phyloP scores from a whole-genome alignment of 1,284 basidiomycete species.

The Mrakiaceae sp. region DNA sequence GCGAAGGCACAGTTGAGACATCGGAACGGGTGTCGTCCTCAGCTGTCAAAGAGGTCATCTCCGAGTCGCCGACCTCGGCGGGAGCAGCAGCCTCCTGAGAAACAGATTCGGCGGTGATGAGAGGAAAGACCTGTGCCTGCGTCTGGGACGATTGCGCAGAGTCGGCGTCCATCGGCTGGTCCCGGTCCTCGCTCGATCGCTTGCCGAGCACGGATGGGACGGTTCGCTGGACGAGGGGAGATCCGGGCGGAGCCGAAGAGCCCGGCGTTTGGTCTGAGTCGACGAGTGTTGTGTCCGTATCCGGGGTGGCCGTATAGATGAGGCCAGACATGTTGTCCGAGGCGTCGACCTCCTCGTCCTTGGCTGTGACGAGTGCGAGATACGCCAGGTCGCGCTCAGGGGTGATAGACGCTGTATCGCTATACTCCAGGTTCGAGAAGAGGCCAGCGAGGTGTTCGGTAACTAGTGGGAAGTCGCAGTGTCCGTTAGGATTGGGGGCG shows the following conservation, averaged over 20 bases:
- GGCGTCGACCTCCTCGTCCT: slow-evolving; percentile 73
- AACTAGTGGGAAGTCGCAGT: slow-evolving; percentile 40
- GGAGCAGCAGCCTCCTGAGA: not conserved
- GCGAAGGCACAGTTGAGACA: not conserved
- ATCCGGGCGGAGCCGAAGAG: slow-evolving; percentile 31
- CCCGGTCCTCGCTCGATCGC: slow-evolving; percentile 40
- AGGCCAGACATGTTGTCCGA: not conserved
- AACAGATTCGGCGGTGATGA: not conserved
- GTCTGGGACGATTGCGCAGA: not conserved
- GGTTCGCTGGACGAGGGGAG: not conserved
- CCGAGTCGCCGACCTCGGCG: too few species aligned
- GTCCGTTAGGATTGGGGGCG: not conserved
- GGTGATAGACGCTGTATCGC: slow-evolving; percentile 56
- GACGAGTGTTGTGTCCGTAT: slow-evolving; percentile 70
- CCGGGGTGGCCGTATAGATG: slow-evolving; percentile 35
- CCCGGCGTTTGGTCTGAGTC: slow-evolving; percentile 32
- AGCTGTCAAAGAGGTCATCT: too few species aligned
- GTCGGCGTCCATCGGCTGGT: slow-evolving; percentile 16
- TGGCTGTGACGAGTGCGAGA: slow-evolving; percentile 78
- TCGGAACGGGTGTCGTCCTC: not conserved
- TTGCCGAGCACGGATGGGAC: slow-evolving; percentile 57
- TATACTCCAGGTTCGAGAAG: slow-evolving; percentile 64
- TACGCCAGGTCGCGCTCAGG: slow-evolving; percentile 79
- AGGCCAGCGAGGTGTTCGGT: slow-evolving; percentile 64
- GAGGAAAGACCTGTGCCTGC: not conserved